Evolutionary conservation across 306 rosid genomes (phyloP).

Genomic region (Gleditsia sinensis): DNA sequence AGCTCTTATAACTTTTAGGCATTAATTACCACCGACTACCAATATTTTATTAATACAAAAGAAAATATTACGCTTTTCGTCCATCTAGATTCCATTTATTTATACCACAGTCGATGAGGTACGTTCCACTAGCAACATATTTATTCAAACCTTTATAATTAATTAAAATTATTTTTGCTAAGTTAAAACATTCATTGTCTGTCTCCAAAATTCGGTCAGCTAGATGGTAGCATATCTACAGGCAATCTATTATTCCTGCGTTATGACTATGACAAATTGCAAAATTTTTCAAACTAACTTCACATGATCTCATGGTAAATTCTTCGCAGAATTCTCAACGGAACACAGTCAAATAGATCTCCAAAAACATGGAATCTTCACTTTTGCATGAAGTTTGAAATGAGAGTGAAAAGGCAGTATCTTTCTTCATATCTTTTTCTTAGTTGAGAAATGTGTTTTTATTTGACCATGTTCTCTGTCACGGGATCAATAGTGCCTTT

Average conservation of each 20-base stretch:
- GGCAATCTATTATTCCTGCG: background rate
- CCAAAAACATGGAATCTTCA: background rate
- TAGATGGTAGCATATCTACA: background rate
- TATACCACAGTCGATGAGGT: background rate
- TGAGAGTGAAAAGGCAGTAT: background rate
- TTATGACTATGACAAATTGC: background rate
- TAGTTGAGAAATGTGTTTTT: background rate
- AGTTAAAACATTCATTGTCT: no score
- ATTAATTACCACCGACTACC: background rate
- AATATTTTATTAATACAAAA: background rate
- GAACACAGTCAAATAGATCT: background rate
- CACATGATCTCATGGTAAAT: slow-evolving; percentile 1
- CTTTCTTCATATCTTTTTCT: background rate
- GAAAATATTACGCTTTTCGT: background rate
- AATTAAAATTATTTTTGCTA: no score
- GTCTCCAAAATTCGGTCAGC: no score
- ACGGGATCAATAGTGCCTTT: slow-evolving; percentile 1
- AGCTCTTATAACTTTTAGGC: no score
- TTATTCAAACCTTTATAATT: no score
- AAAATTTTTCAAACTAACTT: background rate
- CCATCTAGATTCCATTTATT: background rate
- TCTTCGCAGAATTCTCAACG: background rate
- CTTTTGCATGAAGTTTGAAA: background rate
- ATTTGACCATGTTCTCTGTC: background rate
- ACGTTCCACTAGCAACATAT: background rate